phyloP scores from a whole-genome alignment of 768 basidiomycete species.

The Pleurotus djamor region DNA sequence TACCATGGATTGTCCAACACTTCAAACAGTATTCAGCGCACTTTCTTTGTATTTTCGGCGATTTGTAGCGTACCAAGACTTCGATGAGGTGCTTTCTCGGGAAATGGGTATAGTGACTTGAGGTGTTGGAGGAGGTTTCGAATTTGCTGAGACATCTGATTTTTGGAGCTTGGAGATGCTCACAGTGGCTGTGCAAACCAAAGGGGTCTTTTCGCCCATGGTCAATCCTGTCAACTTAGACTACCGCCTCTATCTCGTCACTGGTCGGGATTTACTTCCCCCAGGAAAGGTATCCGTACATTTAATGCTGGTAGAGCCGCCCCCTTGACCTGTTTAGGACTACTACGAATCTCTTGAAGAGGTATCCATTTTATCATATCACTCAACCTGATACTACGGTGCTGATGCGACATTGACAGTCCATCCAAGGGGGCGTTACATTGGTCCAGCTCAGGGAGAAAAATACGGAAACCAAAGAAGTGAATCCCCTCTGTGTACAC shows the following conservation, averaged over 20 bases:
- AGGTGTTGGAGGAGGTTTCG: too few species aligned
- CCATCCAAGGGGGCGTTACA: slow-evolving; percentile 85
- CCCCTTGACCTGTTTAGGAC: slow-evolving; percentile 34
- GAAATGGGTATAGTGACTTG: too few species aligned
- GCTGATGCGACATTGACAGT: slow-evolving; percentile 36
- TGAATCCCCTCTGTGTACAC: too few species aligned
- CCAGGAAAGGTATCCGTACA: slow-evolving; percentile 57
- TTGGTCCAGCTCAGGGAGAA: slow-evolving; percentile 92
- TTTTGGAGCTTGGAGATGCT: too few species aligned
- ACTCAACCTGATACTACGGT: too few species aligned
- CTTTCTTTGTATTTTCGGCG: not conserved
- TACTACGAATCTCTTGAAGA: slow-evolving; percentile 77
- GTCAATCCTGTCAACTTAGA: slow-evolving; percentile 30
- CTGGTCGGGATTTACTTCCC: slow-evolving; percentile 76
- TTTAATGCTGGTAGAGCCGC: not conserved
- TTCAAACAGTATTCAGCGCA: not conserved
- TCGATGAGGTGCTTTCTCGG: not conserved
- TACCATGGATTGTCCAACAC: slow-evolving; percentile 52
- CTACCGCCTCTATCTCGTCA: slow-evolving; percentile 85
- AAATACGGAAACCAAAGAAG: slow-evolving; percentile 75
- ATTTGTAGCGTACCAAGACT: not conserved
- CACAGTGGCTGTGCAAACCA: too few species aligned
- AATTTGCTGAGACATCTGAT: too few species aligned
- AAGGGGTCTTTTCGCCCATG: too few species aligned
- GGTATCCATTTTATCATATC: too few species aligned